Percentiles rank a stretch among this genome's conserved stretches.
phyloP scores from a whole-genome alignment of 345 rosid species.

The Lepidium sativum region DNA sequence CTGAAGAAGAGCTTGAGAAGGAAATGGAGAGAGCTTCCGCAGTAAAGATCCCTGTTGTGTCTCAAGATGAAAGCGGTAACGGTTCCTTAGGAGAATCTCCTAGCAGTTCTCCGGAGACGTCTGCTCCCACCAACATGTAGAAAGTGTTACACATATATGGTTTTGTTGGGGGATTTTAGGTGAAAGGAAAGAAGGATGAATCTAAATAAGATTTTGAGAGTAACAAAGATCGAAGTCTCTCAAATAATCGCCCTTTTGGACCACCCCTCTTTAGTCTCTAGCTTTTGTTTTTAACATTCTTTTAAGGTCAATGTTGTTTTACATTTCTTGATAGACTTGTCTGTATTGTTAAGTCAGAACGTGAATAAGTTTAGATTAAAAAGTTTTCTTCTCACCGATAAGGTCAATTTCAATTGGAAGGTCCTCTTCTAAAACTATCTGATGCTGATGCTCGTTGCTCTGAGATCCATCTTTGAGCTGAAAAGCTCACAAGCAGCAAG shows the following conservation, averaged over 20 bases:
- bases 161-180: not conserved
- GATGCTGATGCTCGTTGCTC: too few relatives aligned
- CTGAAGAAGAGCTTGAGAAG: conserved; percentile 90
- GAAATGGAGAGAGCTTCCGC: conserved; percentile 76
- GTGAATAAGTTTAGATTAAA: not conserved
- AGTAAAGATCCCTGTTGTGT: conserved; percentile 59
- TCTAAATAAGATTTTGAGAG: conserved; percentile 10
- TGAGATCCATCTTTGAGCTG: too few relatives aligned
- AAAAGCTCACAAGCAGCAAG: too few relatives aligned
- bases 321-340: not conserved
- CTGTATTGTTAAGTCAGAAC: not conserved
- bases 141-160: not conserved
- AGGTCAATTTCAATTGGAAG: too few relatives aligned
- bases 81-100: conserved; percentile 26
- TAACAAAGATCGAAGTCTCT: conserved; percentile 1
- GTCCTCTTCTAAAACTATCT: too few relatives aligned
- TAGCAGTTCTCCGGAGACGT: conserved; percentile 14
- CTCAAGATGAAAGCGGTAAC: conserved; percentile 42
- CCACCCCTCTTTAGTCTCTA: not conserved
- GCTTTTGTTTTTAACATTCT: not conserved
- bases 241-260: conserved; percentile 1
- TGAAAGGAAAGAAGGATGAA: not conserved
- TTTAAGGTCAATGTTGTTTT: not conserved
- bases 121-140: conserved; percentile 20
- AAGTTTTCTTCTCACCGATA: not conserved